A percentile compares a stretch with the other conserved stretches of the same genome.
phyloP scores from a whole-genome alignment of 495 filamentous ascomycete species.

The Oidiodendron maius region DNA sequence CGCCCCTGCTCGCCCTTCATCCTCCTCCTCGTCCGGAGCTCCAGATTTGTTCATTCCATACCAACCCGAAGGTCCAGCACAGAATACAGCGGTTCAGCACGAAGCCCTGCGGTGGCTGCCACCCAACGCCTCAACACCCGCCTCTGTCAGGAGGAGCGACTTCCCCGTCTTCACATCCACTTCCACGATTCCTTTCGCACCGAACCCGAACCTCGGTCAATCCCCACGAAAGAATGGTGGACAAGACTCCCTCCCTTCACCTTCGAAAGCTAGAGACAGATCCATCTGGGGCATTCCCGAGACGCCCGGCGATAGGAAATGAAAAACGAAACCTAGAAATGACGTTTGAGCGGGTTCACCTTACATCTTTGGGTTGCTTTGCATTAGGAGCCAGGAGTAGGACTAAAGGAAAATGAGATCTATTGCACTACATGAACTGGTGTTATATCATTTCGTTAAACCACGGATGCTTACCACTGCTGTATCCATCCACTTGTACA shows the following conservation, averaged over 20 bases:
- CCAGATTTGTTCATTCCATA: slow-evolving; percentile 28
- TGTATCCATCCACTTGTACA: no score
- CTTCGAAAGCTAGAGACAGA: slow-evolving; percentile 8
- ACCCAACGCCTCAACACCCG: slow-evolving; percentile 22
- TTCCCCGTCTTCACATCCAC: slow-evolving; percentile 48
- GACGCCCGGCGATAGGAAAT: slow-evolving; percentile 20
- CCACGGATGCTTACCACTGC: no score
- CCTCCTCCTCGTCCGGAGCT: slow-evolving; percentile 14
- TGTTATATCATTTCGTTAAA: no score
- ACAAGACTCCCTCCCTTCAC: background rate
- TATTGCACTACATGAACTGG: no score
- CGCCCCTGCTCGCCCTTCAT: background rate
- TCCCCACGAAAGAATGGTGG: background rate
- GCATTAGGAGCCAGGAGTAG: no score
- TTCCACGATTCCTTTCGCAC: slow-evolving; percentile 41
- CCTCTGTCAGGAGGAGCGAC: slow-evolving; percentile 32
- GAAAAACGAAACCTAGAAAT: no score
- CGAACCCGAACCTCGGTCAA: slow-evolving; percentile 1
- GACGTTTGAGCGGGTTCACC: no score
- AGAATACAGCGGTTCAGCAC: slow-evolving; percentile 7
- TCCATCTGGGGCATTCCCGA: slow-evolving; percentile 26
- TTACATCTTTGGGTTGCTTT: no score
- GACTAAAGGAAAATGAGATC: no score
- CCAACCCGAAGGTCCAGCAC: slow-evolving; percentile 20
- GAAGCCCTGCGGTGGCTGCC: slow-evolving; percentile 13